These are phyloP conservation scores for Ascosphaera apis DNA, from an alignment of 2,329 filamentous ascomycete species.

Conservation along the genomic window DNA sequence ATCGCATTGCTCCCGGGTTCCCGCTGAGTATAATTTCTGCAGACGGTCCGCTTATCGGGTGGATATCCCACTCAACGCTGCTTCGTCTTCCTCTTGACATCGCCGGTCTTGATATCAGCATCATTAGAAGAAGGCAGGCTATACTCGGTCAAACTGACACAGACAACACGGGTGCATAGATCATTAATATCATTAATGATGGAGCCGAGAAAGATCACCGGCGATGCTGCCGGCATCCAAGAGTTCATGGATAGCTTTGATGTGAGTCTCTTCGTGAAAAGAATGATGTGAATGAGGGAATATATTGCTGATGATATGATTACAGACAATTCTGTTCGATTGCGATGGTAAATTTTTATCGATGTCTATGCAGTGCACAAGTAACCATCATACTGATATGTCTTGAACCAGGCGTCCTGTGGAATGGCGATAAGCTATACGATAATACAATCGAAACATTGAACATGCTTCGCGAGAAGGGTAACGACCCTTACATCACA, in stretches of 20 bases:
- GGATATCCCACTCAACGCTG: neutral
- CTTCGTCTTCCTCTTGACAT: neutral
- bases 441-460: constrained; percentile 68
- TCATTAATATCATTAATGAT: constrained; percentile 4
- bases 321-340: constrained; percentile 75
- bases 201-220: constrained; percentile 41
- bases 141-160: too few relatives aligned
- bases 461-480: constrained; percentile 57
- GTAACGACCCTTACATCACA: constrained; percentile 21
- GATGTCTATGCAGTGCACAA: neutral
- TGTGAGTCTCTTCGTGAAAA: constrained; percentile 31
- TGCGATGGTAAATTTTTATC: constrained; percentile 54
- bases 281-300: neutral
- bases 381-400: neutral
- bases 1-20: neutral
- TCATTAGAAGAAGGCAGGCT: too few relatives aligned
- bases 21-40: neutral
- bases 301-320: neutral
- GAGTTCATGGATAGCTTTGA: constrained; percentile 82
- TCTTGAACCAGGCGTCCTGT: constrained; percentile 50
- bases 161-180: too few relatives aligned
- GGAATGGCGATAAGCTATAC: constrained; percentile 84
- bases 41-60: neutral
- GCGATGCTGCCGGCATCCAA: constrained; percentile 51
- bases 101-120: too few relatives aligned